Conservation (phyloP, 2,329 filamentous ascomycete genomes). For the Clathrospora elynae region DNA sequence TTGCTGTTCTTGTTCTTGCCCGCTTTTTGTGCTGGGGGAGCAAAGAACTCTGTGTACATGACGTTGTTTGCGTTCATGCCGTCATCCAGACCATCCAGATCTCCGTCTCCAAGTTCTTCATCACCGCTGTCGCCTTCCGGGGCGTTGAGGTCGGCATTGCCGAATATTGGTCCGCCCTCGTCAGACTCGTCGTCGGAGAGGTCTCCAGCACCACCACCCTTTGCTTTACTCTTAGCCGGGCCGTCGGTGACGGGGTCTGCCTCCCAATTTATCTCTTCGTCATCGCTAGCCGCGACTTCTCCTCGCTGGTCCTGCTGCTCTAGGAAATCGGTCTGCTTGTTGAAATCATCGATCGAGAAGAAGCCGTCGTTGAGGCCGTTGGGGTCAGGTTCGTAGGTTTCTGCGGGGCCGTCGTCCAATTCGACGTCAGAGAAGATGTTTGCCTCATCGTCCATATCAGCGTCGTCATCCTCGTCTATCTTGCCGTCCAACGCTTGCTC, state of each 20-base stretch:
- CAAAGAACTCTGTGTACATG: conserved; percentile 93
- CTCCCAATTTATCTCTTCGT: conserved; percentile 85
- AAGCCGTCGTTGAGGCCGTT: conserved; percentile 95
- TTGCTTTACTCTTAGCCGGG: conserved; percentile 36
- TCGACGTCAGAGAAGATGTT: conserved; percentile 52
- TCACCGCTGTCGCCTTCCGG: conserved; percentile 74
- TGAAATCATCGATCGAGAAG: conserved; percentile 97
- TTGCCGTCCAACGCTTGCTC: conserved; percentile 39
- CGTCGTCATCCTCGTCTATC: conserved; percentile 36
- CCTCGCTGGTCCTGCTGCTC: conserved; percentile 83
- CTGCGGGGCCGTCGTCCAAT: conserved; percentile 51
- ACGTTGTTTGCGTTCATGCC: conserved; percentile 82
- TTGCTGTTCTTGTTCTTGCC: conserved; percentile 63
- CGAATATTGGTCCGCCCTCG: conserved; percentile 82
- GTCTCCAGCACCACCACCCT: conserved; percentile 42
- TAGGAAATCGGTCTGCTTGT: conserved; percentile 86
- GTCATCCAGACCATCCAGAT: conserved; percentile 57
- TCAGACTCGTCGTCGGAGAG: conserved; percentile 65
- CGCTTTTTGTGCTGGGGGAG: conserved; percentile 75
- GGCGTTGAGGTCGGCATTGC: conserved; percentile 74
- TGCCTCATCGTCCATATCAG: conserved; percentile 42
- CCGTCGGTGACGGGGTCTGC: conserved; percentile 67
- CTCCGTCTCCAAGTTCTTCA: conserved; percentile 62
- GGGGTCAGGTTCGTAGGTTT: conserved; percentile 71
- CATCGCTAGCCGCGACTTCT: conserved; percentile 75